phyloP scores from a whole-genome alignment of 2,329 filamentous ascomycete species.

The Xylaria sp. region DNA sequence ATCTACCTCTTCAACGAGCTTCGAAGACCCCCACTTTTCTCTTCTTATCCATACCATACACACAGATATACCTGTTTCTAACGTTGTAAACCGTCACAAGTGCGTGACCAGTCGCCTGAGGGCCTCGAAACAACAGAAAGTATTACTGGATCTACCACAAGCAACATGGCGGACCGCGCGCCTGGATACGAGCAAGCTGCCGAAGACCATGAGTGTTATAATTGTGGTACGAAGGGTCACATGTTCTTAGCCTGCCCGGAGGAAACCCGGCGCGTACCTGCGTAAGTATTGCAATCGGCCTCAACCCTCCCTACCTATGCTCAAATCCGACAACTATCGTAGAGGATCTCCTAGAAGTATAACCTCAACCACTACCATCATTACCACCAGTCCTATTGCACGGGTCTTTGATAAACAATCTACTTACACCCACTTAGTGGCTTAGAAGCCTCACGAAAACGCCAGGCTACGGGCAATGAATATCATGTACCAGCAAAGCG shows the following conservation, averaged over 20 bases:
- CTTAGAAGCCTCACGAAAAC: conserved; percentile 47
- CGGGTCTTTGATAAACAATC: not conserved
- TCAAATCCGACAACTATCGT: not conserved
- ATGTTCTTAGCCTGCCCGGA: conserved; percentile 50
- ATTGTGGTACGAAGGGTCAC: conserved; percentile 50
- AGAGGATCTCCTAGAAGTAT: not conserved
- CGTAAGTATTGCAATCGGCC: conserved; percentile 43
- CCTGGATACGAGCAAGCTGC: conserved; percentile 45
- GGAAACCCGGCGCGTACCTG: conserved; percentile 48
- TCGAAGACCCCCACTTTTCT: conserved; percentile 1
- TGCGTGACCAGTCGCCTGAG: not conserved
- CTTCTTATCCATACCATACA: not conserved
- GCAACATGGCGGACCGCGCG: conserved; percentile 44
- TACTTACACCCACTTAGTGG: conserved; percentile 44
- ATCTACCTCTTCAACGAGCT: not conserved
- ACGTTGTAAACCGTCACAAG: conserved; percentile 1
- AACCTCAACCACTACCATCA: not conserved
- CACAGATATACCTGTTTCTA: not conserved
- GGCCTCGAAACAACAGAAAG: not conserved
- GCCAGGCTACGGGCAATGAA: conserved; percentile 43
- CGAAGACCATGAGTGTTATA: conserved; percentile 49
- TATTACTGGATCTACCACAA: conserved; percentile 3
- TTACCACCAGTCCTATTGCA: not conserved
- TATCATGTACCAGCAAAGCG: conserved; percentile 40
- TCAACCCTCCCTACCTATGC: conserved; percentile 1